Conservation (phyloP, 805 yeast species). For the Scheffersomyces spartinae region DNA sequence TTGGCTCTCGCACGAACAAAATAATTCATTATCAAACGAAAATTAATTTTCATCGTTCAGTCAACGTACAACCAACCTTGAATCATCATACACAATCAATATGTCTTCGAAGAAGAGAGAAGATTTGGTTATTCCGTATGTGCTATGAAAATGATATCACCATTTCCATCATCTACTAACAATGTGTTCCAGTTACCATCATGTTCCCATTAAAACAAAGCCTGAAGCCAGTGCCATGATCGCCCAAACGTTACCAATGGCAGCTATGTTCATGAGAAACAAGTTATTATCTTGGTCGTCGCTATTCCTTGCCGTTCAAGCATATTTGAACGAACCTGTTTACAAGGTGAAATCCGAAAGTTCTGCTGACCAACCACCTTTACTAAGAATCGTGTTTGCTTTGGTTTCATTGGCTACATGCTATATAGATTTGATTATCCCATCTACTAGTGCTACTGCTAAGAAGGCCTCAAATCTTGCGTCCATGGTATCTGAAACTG, state of each 20-base stretch:
- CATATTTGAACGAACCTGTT: slow-evolving; percentile 34
- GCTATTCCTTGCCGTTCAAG: slow-evolving; percentile 36
- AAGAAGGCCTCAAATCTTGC: slow-evolving; percentile 12
- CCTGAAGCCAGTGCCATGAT: slow-evolving; percentile 35
- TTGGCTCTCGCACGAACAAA: too few species aligned
- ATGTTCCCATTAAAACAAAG: slow-evolving; percentile 36
- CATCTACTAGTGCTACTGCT: slow-evolving; percentile 22
- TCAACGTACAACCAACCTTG: too few species aligned
- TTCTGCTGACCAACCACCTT: slow-evolving; percentile 28
- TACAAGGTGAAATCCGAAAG: slow-evolving; percentile 15
- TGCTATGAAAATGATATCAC: background rate
- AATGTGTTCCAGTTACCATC: slow-evolving; percentile 31
- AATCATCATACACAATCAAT: too few species aligned
- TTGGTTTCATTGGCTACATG: slow-evolving; percentile 39
- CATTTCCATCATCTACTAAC: slow-evolving; percentile 4
- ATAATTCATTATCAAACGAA: too few species aligned
- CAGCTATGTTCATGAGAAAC: slow-evolving; percentile 55
- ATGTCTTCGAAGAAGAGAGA: slow-evolving; percentile 1
- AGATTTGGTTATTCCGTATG: slow-evolving; percentile 1
- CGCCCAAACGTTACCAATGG: slow-evolving; percentile 53
- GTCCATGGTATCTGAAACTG: slow-evolving; percentile 8
- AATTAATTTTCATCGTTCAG: too few species aligned
- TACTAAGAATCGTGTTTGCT: slow-evolving; percentile 35
- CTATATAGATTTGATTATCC: slow-evolving; percentile 42
- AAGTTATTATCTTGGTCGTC: slow-evolving; percentile 48